These are phyloP conservation scores for Corymbia maculata DNA, from an alignment of 345 rosid genomes.

Conservation along the genomic window DNA sequence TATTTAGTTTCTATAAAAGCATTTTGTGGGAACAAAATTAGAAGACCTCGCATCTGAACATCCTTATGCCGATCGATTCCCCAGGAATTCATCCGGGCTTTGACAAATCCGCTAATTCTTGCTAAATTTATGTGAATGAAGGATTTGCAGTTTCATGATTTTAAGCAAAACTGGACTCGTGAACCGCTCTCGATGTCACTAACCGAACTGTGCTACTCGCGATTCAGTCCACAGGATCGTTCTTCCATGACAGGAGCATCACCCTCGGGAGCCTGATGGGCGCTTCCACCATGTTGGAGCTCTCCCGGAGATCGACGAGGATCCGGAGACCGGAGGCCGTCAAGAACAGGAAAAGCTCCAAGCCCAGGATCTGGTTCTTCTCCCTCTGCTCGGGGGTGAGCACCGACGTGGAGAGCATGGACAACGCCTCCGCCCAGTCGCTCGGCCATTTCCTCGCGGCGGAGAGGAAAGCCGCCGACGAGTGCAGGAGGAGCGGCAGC, in stretches of 20 bases:
- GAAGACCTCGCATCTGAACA: not conserved
- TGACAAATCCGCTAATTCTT: not conserved
- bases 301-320: constrained; percentile 39
- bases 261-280: constrained; percentile 66
- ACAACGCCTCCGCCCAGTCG: constrained; percentile 16
- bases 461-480: constrained; percentile 35
- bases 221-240: constrained; percentile 56
- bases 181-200: not conserved
- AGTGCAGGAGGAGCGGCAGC: constrained; percentile 20
- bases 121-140: not conserved
- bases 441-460: constrained; percentile 41
- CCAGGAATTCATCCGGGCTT: not conserved
- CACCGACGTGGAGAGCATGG: constrained; percentile 14
- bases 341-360: constrained; percentile 6
- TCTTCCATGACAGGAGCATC: constrained; percentile 59
- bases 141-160: not conserved
- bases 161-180: not conserved
- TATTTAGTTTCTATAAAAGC: not conserved
- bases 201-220: not conserved
- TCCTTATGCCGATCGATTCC: not conserved
- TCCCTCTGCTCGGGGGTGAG: constrained; percentile 37
- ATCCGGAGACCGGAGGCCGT: constrained; percentile 12
- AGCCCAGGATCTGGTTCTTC: constrained; percentile 31
- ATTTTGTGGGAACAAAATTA: not conserved
- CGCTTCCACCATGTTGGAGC: constrained; percentile 34